Conservation (phyloP, 2,329 filamentous ascomycete genomes). For the Plectosphaerella cucumerina region DNA sequence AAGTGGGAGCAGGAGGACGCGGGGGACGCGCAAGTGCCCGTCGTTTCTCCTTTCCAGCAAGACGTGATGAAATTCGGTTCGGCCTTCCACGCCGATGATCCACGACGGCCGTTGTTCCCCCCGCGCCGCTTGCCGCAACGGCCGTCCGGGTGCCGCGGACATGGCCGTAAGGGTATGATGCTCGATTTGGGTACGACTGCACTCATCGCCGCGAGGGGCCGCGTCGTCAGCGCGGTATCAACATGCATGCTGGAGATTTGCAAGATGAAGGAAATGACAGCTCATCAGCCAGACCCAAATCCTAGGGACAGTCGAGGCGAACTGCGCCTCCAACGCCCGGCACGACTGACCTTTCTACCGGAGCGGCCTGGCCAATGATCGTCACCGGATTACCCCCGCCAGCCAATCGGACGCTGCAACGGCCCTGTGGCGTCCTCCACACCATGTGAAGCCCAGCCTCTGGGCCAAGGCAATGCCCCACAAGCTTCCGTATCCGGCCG, state of each 20-base stretch:
- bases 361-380: background rate
- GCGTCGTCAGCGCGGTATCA: background rate
- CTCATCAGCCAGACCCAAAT: background rate
- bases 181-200: background rate
- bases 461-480: background rate
- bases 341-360: background rate
- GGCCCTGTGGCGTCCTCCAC: background rate
- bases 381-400: background rate
- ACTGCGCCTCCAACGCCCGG: background rate
- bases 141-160: no score
- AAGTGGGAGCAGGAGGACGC: background rate
- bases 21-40: background rate
- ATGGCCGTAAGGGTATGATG: background rate
- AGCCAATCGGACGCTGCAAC: background rate
- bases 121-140: no score
- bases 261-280: background rate
- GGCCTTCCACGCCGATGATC: background rate
- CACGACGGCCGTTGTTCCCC: background rate
- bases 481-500: background rate
- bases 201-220: background rate
- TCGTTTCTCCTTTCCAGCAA: background rate
- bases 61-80: background rate
- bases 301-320: background rate
- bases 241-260: background rate
- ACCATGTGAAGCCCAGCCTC: background rate